Conservation (phyloP, 257 asterid genomes). For the Catharanthus roseus region DNA sequence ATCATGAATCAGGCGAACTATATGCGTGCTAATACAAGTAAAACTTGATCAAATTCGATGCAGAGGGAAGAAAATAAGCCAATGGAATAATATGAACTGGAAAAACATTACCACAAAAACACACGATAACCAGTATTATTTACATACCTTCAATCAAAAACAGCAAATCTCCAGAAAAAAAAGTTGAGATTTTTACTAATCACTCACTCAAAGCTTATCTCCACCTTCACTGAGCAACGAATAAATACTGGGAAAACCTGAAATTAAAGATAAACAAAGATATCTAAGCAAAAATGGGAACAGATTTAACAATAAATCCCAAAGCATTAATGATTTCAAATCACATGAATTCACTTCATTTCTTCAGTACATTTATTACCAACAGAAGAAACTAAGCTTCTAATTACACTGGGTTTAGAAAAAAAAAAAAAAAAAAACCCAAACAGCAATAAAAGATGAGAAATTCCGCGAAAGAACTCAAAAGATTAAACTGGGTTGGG, state of each 20-base stretch:
- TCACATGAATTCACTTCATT: neutral
- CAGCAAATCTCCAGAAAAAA: conserved; percentile 2
- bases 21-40: neutral
- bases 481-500: neutral
- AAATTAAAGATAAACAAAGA: neutral
- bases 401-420: neutral
- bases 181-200: neutral
- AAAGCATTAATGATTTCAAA: neutral
- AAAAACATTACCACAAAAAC: neutral
- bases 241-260: neutral
- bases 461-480: neutral
- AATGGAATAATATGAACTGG: neutral
- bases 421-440: neutral
- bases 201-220: neutral
- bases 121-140: too few relatives aligned
- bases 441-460: too few relatives aligned
- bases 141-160: neutral
- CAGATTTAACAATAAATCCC: neutral
- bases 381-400: neutral
- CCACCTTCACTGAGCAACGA: neutral
- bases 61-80: neutral
- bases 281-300: neutral
- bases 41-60: neutral
- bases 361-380: neutral
- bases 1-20: neutral